Base-by-base conservation (phyloP, 345 rosid species). In the Lenwebbia sp. region DNA sequence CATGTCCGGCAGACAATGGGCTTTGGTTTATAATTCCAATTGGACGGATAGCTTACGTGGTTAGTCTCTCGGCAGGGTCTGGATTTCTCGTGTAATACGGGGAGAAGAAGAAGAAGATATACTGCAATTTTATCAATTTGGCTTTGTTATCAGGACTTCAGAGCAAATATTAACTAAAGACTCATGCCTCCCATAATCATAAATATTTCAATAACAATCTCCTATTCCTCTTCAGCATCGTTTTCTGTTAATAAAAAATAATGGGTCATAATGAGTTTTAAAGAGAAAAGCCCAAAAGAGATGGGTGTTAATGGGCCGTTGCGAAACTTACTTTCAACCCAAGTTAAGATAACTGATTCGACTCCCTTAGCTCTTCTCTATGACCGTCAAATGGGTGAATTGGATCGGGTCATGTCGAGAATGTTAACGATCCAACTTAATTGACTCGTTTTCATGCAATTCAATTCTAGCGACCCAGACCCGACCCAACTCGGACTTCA, bases 401-500 rank as follows among this genome's bases (percentile, higher is more conserved):
- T 1, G 2, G 5, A 14, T 54, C 25, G 2, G 25, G 10, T 21
- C 25, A 4, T 11, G 25, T 54, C 1, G 21, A 52, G 19, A 13
- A 15, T 52, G 54, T 19, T 19, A 14, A 14, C 19, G 54, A 15
- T 17, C 21, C 54, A 52, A 52, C 51, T 49, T 13, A 49, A 54
- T 21, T 21, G 56, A 54, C 56, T 7, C 9, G 7, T 54, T 54
- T 54, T 54, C 6, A 19, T 54, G 56, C 56, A 3, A 19, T 19
- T 7, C 21, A 54, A 19, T 54, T 19, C 6, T 7, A 21, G 21
- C 23, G 21, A 22, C 21, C 21, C 55, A 54, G 6, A 54, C 3
- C 15, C 6, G 0, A 65, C 12, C 10, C 1, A 0, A 17, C 10
- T 1, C 4, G 0, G 21, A 33, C 44, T 65, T 37, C 44, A 33